Base-by-base conservation (phyloP, 1,284 basidiomycete genomes). In the Microbotryomycetes sp. region DNA sequence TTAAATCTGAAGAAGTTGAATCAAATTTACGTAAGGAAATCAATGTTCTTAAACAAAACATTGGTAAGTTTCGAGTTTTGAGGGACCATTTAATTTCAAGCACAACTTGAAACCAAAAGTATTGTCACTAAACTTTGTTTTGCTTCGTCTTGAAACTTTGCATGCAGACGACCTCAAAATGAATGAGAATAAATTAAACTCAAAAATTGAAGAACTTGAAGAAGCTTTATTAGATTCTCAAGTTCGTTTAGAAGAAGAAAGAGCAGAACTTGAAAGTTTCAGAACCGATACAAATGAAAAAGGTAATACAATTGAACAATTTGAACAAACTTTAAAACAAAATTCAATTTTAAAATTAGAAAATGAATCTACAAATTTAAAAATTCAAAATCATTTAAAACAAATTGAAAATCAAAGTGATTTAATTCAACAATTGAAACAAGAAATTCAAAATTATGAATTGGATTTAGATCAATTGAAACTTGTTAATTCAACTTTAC, bases 151-250 rank as follows among this genome's bases (percentile, higher is more conserved):
- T 42, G 36, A 42, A 9, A 19, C 36, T 42, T n/a, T 6, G 0
- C n/a, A 19, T 16, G 67, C 71, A 57, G 86, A 87, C 58, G 79
- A 80, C 50, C 76, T 86, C 61, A 70, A 79, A 55, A 84, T 83
- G 68, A 81, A 84, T 1, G 88, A 92, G 70, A 79, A 78, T 16
- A 78, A 78, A 55, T 82, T 85, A 1, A 81, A 84, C 60, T 74
- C 76, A 32, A 81, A 89, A 46, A 80, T 88, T 1, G 85, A 86
- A 62, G 92, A 96, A 74, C 81, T 92, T 22, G 89, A 92, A 72
- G 88, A 87, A 64, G 94, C 92, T 1, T 78, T 97, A 49, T 80
- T 86, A 64, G 92, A 97, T 78, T 89, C 87, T 70, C 86, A 86
- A n/a, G 80, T 84, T 42, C 89, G 92, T 2, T 80, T 97, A 19